These are phyloP conservation scores for Lathyrus aphaca DNA, from an alignment of 306 rosid species.

Conservation along the genomic window DNA sequence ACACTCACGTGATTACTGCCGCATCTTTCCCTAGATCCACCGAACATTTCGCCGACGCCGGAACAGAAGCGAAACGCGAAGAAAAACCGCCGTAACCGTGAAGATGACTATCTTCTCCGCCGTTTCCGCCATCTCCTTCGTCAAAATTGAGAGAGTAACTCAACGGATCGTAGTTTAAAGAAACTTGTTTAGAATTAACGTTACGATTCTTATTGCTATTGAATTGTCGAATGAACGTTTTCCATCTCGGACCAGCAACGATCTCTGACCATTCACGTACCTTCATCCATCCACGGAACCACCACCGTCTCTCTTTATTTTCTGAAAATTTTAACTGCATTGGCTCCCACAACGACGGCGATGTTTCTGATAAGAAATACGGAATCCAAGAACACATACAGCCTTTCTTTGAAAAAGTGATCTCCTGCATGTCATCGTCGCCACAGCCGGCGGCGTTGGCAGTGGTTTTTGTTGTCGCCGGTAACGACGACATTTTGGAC, in stretches of 20 bases:
- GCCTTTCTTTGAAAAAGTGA: constrained; percentile 35
- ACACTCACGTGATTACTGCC: constrained; percentile 40
- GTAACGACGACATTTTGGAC: constrained; percentile 5
- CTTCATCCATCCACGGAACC: constrained; percentile 57
- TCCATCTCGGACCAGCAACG: constrained; percentile 77
- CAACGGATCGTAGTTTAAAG: constrained; percentile 61
- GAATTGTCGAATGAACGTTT: constrained; percentile 70
- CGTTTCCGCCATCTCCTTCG: constrained; percentile 41
- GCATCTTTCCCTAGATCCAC: constrained; percentile 54
- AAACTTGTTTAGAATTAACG: constrained; percentile 18
- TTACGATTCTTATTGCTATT: constrained; percentile 27
- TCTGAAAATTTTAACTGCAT: constrained; percentile 37
- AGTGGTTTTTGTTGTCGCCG: neutral
- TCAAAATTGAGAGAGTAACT: constrained; percentile 77
- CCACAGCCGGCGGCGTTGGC: neutral
- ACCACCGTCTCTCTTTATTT: constrained; percentile 46
- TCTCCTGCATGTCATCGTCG: constrained; percentile 32
- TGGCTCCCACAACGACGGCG: constrained; percentile 49
- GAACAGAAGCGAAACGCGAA: constrained; percentile 56
- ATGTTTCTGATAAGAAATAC: constrained; percentile 33
- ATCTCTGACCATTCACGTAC: constrained; percentile 70
- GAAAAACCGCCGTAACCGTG: constrained; percentile 52
- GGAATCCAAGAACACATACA: constrained; percentile 56
- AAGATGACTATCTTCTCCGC: constrained; percentile 6
- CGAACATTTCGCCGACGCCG: constrained; percentile 51